A percentile compares a stretch with the other conserved stretches of the same genome.
Conservation (phyloP, 805 yeast genomes). For the Kluyveromyces aestuarii region DNA sequence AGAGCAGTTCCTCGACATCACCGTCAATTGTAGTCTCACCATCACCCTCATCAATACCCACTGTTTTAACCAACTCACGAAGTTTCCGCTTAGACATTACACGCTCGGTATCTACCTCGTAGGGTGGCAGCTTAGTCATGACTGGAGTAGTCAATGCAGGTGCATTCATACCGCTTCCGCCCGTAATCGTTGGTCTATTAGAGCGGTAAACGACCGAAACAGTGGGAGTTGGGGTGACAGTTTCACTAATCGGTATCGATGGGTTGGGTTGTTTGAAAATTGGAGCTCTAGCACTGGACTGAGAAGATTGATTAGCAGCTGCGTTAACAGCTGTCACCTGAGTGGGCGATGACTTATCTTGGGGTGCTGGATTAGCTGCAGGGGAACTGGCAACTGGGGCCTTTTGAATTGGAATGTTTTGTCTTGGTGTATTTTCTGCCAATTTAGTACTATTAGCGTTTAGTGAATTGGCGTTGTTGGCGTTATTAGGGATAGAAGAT, state of each 20-base stretch:
- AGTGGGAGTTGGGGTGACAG: slow-evolving; percentile 56
- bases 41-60: slow-evolving; percentile 83
- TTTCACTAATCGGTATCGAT: slow-evolving; percentile 62
- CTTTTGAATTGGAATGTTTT: slow-evolving; percentile 2
- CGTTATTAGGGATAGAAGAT: slow-evolving; percentile 2
- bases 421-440: background rate
- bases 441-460: background rate
- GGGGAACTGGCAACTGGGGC: slow-evolving; percentile 4
- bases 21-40: slow-evolving; percentile 88
- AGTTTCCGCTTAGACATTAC: slow-evolving; percentile 85
- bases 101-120: slow-evolving; percentile 72
- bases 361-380: slow-evolving; percentile 14
- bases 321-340: slow-evolving; percentile 43
- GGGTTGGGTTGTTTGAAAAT: slow-evolving; percentile 41
- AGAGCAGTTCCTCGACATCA: slow-evolving; percentile 82
- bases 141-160: slow-evolving; percentile 74
- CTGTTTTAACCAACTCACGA: slow-evolving; percentile 74
- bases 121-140: slow-evolving; percentile 62
- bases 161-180: slow-evolving; percentile 69
- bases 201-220: slow-evolving; percentile 57
- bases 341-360: slow-evolving; percentile 18
- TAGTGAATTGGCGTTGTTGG: background rate
- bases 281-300: slow-evolving; percentile 17
- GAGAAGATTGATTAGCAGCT: slow-evolving; percentile 33
- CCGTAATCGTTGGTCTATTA: slow-evolving; percentile 73